Percentiles rank a stretch among this genome's conserved stretches.
phyloP scores from a whole-genome alignment of 78 protist species.

The Thecamonas trahens region DNA sequence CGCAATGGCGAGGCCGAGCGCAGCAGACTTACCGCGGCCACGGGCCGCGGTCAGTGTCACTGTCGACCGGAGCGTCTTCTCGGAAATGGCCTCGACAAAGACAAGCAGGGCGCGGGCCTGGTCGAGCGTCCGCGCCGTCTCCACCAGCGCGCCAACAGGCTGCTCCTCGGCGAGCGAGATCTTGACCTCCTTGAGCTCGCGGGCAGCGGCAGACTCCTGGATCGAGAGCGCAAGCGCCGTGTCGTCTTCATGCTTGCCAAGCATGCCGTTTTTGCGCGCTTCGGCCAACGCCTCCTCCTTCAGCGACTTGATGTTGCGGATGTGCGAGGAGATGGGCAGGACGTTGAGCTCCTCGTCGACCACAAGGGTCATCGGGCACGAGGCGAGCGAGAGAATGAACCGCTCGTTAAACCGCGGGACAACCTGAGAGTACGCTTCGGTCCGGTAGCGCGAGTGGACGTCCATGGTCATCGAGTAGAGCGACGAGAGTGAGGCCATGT shows the following conservation, averaged over 20 bases:
- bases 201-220: no score
- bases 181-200: slow-evolving; percentile 56
- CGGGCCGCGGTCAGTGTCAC: slow-evolving; percentile 95
- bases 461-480: slow-evolving; percentile 92
- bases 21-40: slow-evolving; percentile 99
- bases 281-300: background rate
- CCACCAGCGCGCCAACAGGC: slow-evolving; percentile 61
- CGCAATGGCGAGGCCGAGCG: slow-evolving; percentile 91
- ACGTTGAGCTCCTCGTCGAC: slow-evolving; percentile 92
- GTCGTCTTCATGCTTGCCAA: background rate
- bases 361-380: slow-evolving; percentile 60
- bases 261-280: background rate
- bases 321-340: slow-evolving; percentile 77
- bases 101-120: slow-evolving; percentile 82
- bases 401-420: slow-evolving; percentile 96
- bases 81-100: slow-evolving; percentile 83
- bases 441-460: slow-evolving; percentile 86
- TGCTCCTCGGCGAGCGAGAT: slow-evolving; percentile 54
- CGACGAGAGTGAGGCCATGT: slow-evolving; percentile 77
- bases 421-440: slow-evolving; percentile 70
- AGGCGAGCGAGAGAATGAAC: slow-evolving; percentile 88
- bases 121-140: slow-evolving; percentile 32
- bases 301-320: slow-evolving; percentile 36
- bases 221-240: background rate
- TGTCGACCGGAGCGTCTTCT: slow-evolving; percentile 81